These are phyloP conservation scores for Penicillium pulvis DNA, from an alignment of 495 filamentous ascomycete genomes.

Conservation along the genomic window DNA sequence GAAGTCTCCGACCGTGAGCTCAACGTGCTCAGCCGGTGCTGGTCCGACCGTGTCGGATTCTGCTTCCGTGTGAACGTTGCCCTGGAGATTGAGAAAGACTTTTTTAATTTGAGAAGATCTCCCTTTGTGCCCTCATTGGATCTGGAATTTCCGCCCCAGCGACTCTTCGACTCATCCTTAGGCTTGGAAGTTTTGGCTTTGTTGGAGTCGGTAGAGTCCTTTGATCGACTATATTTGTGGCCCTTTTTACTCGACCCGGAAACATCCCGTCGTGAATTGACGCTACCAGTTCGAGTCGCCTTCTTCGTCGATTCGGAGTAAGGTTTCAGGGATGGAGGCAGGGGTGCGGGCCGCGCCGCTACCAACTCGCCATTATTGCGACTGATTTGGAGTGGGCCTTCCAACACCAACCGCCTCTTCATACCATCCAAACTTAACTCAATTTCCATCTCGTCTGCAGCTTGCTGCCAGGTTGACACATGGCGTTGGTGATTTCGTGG, in stretches of 20 bases:
- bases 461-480: conserved; percentile 31
- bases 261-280: neutral
- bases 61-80: conserved; percentile 18
- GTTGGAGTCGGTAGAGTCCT: conserved; percentile 6
- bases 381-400: conserved; percentile 40
- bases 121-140: conserved; percentile 1
- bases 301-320: conserved; percentile 19
- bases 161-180: conserved; percentile 7
- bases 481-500: conserved; percentile 7
- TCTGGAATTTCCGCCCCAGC: conserved; percentile 5
- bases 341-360: conserved; percentile 40
- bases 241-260: neutral
- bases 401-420: conserved; percentile 19
- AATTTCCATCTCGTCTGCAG: conserved; percentile 36
- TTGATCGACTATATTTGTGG: conserved; percentile 11
- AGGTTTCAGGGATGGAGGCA: conserved; percentile 32
- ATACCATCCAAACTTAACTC: neutral
- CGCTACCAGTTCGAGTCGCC: neutral
- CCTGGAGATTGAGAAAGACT: conserved; percentile 21
- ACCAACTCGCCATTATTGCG: conserved; percentile 42
- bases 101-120: conserved; percentile 9
- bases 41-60: conserved; percentile 1
- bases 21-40: conserved; percentile 8
- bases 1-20: conserved; percentile 21
- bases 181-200: conserved; percentile 3